These are phyloP conservation scores for Scenedesmus sp. DNA, from an alignment of 163 green algal genomes.

Conservation along the genomic window DNA sequence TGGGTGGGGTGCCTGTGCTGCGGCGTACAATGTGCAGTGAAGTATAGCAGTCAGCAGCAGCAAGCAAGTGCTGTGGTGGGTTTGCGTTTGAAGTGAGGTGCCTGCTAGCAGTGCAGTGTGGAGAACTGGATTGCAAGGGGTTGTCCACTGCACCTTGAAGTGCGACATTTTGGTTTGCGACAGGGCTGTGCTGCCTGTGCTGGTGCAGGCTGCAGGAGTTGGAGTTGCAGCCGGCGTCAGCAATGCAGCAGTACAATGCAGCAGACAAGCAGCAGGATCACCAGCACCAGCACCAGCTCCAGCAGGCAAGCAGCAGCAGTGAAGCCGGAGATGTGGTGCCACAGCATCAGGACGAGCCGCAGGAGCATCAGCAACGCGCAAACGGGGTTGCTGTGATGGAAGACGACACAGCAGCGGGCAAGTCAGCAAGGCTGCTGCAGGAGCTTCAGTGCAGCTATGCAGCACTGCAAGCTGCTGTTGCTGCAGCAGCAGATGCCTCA, in stretches of 20 bases:
- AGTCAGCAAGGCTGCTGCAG: neutral
- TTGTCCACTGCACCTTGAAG: no score
- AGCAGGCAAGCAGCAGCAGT: neutral
- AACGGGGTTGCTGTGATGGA: neutral
- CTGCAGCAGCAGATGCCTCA: conserved; percentile 15
- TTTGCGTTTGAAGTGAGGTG: no score
- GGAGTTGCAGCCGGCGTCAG: neutral
- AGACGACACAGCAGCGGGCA: neutral
- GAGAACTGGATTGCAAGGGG: no score
- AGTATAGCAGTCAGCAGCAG: no score
- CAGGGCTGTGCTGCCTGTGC: neutral
- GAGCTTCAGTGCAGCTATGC: conserved; percentile 24
- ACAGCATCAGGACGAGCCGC: neutral
- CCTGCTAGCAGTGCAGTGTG: no score
- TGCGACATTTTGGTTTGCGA: no score
- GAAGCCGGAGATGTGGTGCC: neutral
- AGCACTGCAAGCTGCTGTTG: conserved; percentile 14
- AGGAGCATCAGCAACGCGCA: neutral
- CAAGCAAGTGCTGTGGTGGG: no score
- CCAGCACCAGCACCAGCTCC: neutral
- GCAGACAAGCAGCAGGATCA: conserved; percentile 8
- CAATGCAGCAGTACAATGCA: neutral
- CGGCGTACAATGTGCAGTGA: no score
- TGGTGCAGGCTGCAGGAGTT: neutral
- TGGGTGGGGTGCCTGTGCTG: neutral